Percentiles rank a stretch among this genome's conserved stretches.
phyloP scores from a whole-genome alignment of 2,329 filamentous ascomycete genomes.

The Cercospora sp. region DNA sequence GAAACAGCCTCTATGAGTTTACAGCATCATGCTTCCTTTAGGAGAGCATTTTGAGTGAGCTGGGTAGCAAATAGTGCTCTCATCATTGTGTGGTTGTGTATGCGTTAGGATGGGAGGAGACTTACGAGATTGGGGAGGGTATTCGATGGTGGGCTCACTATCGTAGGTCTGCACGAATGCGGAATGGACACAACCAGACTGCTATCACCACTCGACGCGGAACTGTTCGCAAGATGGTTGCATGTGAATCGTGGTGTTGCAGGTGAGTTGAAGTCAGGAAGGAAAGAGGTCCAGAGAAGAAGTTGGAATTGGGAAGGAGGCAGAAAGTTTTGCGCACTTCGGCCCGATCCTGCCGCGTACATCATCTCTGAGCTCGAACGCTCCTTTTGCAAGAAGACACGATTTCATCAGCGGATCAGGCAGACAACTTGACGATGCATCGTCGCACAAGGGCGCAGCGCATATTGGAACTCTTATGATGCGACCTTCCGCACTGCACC shows the following conservation, averaged over 20 bases:
- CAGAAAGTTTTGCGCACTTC: background rate
- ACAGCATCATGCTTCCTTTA: constrained; percentile 12
- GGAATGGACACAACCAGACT: too few species aligned
- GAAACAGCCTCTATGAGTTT: constrained; percentile 17
- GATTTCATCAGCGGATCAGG: constrained; percentile 1
- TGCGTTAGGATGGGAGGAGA: background rate
- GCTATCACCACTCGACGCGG: too few species aligned
- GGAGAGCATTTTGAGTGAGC: constrained; percentile 15
- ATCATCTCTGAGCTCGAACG: background rate
- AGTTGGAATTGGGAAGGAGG: background rate
- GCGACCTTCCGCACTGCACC: background rate
- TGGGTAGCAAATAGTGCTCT: constrained; percentile 19
- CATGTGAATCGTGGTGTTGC: too few species aligned
- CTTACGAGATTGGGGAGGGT: too few species aligned
- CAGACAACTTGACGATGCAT: background rate
- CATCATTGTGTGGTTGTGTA: constrained; percentile 9
- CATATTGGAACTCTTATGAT: background rate
- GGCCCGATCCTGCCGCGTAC: background rate
- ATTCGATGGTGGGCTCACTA: too few species aligned
- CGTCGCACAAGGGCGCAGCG: background rate
- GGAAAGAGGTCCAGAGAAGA: background rate
- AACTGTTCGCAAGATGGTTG: too few species aligned
- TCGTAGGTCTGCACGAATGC: background rate
- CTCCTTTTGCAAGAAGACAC: constrained; percentile 3
- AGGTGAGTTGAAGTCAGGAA: background rate